phyloP scores from a whole-genome alignment of 176 grass and related monocot species.

The Bolboschoenus planiculmis region DNA sequence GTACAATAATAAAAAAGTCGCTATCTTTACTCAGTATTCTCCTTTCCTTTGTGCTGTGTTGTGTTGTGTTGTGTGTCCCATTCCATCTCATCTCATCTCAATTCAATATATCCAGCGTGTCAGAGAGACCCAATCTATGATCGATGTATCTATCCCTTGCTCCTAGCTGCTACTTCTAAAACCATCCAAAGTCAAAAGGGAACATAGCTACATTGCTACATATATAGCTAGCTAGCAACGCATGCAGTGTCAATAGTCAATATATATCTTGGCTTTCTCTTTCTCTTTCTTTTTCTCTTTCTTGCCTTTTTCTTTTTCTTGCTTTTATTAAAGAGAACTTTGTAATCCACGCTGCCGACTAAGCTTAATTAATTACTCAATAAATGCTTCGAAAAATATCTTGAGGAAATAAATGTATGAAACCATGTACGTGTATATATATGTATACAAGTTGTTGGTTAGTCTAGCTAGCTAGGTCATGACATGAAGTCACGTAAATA shows the following conservation, averaged over 20 bases:
- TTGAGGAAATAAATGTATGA: background rate
- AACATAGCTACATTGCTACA: too few species aligned
- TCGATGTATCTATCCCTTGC: too few species aligned
- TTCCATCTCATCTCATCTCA: background rate
- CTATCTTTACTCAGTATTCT: slow-evolving; percentile 2
- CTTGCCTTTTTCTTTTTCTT: too few species aligned
- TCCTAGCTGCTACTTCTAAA: too few species aligned
- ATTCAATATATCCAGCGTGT: background rate
- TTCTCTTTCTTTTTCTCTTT: too few species aligned
- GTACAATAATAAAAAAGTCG: slow-evolving; percentile 1
- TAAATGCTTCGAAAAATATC: background rate
- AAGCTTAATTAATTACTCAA: background rate
- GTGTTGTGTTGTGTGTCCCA: slow-evolving; percentile 15
- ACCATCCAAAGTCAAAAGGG: background rate
- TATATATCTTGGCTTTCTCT: too few species aligned
- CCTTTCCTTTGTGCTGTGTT: too few species aligned
- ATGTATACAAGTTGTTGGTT: too few species aligned
- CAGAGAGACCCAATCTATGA: background rate
- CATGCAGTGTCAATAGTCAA: too few species aligned
- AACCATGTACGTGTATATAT: too few species aligned
- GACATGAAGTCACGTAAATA: too few species aligned
- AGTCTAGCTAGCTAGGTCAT: background rate
- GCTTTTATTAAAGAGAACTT: background rate
- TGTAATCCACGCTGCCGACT: background rate
- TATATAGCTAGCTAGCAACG: background rate